Conservation (phyloP, 768 basidiomycete species). For the Naganishia randhawae region DNA sequence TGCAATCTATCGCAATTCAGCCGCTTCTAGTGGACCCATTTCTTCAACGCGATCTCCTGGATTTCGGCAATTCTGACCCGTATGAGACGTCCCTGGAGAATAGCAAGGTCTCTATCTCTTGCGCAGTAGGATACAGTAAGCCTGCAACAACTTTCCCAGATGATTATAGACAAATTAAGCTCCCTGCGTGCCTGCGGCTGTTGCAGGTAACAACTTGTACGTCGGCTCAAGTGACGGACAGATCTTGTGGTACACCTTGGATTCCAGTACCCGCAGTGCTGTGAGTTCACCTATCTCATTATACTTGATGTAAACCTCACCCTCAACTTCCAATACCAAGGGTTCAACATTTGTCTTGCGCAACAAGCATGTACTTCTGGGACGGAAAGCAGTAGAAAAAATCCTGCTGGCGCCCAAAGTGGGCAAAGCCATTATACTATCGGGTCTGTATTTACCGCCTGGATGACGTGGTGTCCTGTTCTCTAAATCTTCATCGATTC, state of each 20-base stretch:
- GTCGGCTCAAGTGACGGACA: slow-evolving; percentile 81
- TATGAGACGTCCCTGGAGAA: neutral
- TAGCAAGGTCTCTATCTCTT: slow-evolving; percentile 13
- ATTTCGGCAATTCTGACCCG: neutral
- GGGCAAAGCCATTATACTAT: slow-evolving; percentile 68
- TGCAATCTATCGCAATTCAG: slow-evolving; percentile 15
- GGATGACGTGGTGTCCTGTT: neutral
- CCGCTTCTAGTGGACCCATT: slow-evolving; percentile 18
- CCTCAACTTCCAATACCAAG: slow-evolving; percentile 39
- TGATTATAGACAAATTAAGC: neutral
- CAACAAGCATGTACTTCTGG: slow-evolving; percentile 67
- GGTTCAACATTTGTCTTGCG: slow-evolving; percentile 52
- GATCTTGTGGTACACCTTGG: slow-evolving; percentile 71
- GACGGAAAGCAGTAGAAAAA: slow-evolving; percentile 69
- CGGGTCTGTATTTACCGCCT: slow-evolving; percentile 56
- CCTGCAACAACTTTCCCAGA: neutral
- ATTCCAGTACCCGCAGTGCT: slow-evolving; percentile 45
- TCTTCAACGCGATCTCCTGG: slow-evolving; percentile 18
- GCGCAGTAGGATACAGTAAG: slow-evolving; percentile 29
- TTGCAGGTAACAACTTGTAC: slow-evolving; percentile 73
- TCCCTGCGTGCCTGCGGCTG: neutral
- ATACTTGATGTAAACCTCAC: neutral
- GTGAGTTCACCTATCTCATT: slow-evolving; percentile 29
- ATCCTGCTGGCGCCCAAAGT: slow-evolving; percentile 75
- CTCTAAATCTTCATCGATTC: slow-evolving; percentile 55